These are phyloP conservation scores for Apiospora pterosperma DNA, from an alignment of 2,329 filamentous ascomycete species.

Conservation along the genomic window DNA sequence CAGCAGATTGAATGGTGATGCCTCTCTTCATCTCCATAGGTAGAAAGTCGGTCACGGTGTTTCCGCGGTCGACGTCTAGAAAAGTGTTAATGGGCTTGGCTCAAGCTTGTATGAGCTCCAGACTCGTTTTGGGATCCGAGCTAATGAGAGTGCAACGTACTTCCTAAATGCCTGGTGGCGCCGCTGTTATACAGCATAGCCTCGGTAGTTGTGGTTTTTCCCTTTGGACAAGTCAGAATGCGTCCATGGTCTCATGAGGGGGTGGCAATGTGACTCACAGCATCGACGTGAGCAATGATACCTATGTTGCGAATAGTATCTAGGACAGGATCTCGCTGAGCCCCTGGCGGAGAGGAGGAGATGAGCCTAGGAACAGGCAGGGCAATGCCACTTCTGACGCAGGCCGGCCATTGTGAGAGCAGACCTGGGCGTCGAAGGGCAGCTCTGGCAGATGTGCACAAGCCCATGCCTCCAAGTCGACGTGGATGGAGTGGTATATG, in stretches of 20 bases:
- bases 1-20: conserved; percentile 96
- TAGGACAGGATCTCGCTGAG: conserved; percentile 35
- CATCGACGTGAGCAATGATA: conserved; percentile 98
- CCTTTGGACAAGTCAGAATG: conserved; percentile 37
- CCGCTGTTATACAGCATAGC: conserved; percentile 98
- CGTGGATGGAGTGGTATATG: neutral
- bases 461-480: conserved; percentile 21
- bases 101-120: too few relatives aligned
- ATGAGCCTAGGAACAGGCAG: conserved; percentile 12
- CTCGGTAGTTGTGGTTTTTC: conserved; percentile 98
- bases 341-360: conserved; percentile 14
- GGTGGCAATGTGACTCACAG: conserved; percentile 42
- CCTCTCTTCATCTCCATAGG: conserved; percentile 88
- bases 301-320: conserved; percentile 86
- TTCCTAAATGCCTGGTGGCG: conserved; percentile 79
- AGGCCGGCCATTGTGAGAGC: conserved; percentile 13
- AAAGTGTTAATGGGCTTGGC: neutral
- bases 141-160: conserved; percentile 32
- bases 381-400: conserved; percentile 9
- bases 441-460: conserved; percentile 20
- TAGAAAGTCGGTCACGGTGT: conserved; percentile 95
- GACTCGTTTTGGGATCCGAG: neutral
- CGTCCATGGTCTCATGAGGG: neutral
- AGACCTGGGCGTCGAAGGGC: conserved; percentile 18
- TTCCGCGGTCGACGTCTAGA: conserved; percentile 87